These are phyloP conservation scores for Dovyalis caffra DNA, from an alignment of 345 rosid genomes.

Conservation along the genomic window DNA sequence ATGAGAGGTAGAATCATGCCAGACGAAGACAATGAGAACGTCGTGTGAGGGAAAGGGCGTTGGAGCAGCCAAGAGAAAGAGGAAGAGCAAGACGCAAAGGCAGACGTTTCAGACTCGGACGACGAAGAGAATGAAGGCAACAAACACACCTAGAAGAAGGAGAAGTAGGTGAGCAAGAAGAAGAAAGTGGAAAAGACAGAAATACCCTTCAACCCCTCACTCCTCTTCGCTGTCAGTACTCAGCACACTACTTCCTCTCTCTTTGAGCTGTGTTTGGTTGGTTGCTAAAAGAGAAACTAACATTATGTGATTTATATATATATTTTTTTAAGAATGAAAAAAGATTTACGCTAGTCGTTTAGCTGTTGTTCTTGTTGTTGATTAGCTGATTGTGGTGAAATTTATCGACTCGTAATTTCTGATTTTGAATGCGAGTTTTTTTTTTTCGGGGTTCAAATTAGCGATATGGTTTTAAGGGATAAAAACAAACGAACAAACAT, in stretches of 20 bases:
- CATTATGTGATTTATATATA: too few relatives aligned
- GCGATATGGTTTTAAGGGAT: too few relatives aligned
- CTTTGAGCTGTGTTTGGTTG: not conserved
- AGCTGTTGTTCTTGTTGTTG: too few relatives aligned
- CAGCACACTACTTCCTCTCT: not conserved
- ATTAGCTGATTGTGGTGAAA: too few relatives aligned
- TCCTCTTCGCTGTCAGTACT: not conserved
- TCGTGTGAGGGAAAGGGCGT: not conserved
- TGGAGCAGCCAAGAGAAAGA: not conserved
- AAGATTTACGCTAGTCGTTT: too few relatives aligned
- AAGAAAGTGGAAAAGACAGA: not conserved
- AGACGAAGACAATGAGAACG: not conserved
- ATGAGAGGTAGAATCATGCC: not conserved
- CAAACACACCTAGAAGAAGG: not conserved
- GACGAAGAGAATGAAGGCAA: too few relatives aligned
- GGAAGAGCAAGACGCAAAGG: not conserved
- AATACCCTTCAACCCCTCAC: not conserved
- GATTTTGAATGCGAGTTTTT: too few relatives aligned
- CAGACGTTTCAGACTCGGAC: not conserved
- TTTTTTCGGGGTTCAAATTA: too few relatives aligned
- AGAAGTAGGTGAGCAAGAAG: not conserved
- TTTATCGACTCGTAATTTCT: too few relatives aligned
- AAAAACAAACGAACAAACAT: too few relatives aligned
- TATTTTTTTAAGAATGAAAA: too few relatives aligned
- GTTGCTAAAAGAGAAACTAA: too few relatives aligned